Conservation (phyloP, 805 yeast genomes). For the Kodamaea neixiangensis region DNA sequence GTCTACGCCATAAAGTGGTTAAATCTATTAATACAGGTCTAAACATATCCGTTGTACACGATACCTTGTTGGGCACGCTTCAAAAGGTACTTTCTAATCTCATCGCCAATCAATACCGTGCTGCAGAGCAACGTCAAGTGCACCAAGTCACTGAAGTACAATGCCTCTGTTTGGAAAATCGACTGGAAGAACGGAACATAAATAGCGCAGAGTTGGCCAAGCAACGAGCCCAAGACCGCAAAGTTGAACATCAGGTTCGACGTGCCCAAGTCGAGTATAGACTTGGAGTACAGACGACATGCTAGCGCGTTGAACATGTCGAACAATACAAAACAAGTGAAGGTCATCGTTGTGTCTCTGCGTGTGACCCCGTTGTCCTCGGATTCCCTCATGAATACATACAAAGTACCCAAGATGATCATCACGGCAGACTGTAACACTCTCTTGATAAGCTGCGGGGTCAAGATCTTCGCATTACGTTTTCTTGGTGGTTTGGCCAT, state of each 20-base stretch:
- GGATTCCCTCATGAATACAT: constrained; percentile 86
- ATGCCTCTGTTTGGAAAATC: constrained; percentile 93
- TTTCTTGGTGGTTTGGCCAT: constrained; percentile 96
- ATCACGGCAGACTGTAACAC: constrained; percentile 75
- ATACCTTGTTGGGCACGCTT: constrained; percentile 20
- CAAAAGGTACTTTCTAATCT: constrained; percentile 59
- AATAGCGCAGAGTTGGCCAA: constrained; percentile 92
- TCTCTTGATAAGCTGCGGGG: constrained; percentile 65
- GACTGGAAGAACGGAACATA: constrained; percentile 91
- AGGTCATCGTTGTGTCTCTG: constrained; percentile 98
- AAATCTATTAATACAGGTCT: constrained; percentile 7
- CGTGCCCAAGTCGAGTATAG: constrained; percentile 79
- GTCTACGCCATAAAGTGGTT: too few relatives aligned
- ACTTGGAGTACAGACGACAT: constrained; percentile 85
- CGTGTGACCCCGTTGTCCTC: constrained; percentile 78
- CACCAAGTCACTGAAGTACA: constrained; percentile 66
- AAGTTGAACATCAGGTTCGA: constrained; percentile 87
- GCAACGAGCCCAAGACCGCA: constrained; percentile 83
- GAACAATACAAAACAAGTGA: constrained; percentile 91
- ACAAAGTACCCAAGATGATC: constrained; percentile 83
- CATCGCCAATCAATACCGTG: constrained; percentile 85
- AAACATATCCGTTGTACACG: constrained; percentile 1
- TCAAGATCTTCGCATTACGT: constrained; percentile 81
- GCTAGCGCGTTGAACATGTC: constrained; percentile 97
- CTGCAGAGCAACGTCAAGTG: constrained; percentile 67